phyloP scores from a whole-genome alignment of 495 filamentous ascomycete genomes.

The Bacidia rubella region DNA sequence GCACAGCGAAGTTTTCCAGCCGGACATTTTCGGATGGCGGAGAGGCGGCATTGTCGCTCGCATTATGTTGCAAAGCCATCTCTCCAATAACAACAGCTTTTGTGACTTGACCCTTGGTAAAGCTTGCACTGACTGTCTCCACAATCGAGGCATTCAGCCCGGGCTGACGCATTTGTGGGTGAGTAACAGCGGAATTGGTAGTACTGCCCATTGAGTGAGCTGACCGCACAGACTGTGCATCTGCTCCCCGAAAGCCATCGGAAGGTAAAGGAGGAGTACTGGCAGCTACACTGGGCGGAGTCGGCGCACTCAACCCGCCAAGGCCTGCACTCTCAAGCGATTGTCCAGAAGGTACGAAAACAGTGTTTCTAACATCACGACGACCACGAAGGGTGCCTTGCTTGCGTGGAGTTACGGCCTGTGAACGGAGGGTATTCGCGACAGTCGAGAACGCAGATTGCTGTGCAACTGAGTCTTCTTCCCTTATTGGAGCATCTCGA shows the following conservation, averaged over 20 bases:
- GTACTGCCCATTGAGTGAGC: conserved; percentile 62
- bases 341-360: conserved; percentile 52
- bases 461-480: conserved; percentile 60
- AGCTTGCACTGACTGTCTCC: conserved; percentile 77
- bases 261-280: conserved; percentile 18
- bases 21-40: conserved; percentile 53
- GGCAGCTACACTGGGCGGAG: conserved; percentile 31
- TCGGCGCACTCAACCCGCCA: conserved; percentile 21
- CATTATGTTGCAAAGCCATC: conserved; percentile 76
- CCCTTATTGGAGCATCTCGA: conserved; percentile 78
- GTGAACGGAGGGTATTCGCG: conserved; percentile 67
- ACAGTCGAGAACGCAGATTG: conserved; percentile 82
- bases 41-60: conserved; percentile 34
- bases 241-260: conserved; percentile 54
- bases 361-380: conserved; percentile 79
- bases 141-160: conserved; percentile 86
- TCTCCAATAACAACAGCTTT: conserved; percentile 74
- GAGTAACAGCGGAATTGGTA: conserved; percentile 37
- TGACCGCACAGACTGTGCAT: conserved; percentile 85
- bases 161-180: conserved; percentile 68
- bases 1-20: conserved; percentile 77
- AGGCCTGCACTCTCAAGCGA: conserved; percentile 23
- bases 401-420: conserved; percentile 47
- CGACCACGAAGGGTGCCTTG: conserved; percentile 72
- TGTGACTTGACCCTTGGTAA: conserved; percentile 57